Evolutionary conservation across 495 filamentous ascomycete genomes (phyloP).

Genomic region (Hypomontagnella monticulosa): DNA sequence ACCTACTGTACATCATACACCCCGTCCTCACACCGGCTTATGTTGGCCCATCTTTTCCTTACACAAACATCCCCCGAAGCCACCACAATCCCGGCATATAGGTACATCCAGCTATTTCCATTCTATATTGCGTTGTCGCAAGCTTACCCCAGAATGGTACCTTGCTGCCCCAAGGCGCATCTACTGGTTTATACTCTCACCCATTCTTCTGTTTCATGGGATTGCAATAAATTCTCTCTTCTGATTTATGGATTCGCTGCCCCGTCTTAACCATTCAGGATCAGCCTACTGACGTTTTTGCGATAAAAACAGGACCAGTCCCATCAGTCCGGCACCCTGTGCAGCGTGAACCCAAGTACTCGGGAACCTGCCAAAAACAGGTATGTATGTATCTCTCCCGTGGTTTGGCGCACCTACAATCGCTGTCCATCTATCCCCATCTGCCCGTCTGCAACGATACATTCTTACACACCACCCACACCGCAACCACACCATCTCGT

Average conservation of each 20-base stretch:
- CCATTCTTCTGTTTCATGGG: constrained; percentile 11
- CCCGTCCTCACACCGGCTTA: constrained; percentile 25
- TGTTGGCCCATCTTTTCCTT: constrained; percentile 21
- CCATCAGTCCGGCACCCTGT: constrained; percentile 44
- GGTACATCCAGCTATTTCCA: constrained; percentile 34
- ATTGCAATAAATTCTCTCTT: constrained; percentile 11
- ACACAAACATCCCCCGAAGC: constrained; percentile 34
- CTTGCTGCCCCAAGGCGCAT: constrained; percentile 17
- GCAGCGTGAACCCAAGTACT: constrained; percentile 46
- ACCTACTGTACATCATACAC: constrained; percentile 34
- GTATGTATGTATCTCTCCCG: constrained; percentile 41
- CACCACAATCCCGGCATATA: constrained; percentile 43
- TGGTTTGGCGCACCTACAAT: constrained; percentile 30
- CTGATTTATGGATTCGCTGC: constrained; percentile 15
- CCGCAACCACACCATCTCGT: constrained; percentile 39
- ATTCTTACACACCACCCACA: constrained; percentile 44
- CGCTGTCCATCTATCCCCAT: constrained; percentile 40
- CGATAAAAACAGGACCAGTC: constrained; percentile 36
- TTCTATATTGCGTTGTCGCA: constrained; percentile 42
- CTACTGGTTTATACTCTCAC: constrained; percentile 23
- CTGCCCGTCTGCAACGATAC: constrained; percentile 49
- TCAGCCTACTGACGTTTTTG: constrained; percentile 33
- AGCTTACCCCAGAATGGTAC: constrained; percentile 42
- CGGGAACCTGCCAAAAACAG: constrained; percentile 44
- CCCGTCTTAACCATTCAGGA: constrained; percentile 18